Evolutionary conservation across 2,329 filamentous ascomycete species (phyloP).

Genomic region (Achaetomium macrosporum): DNA sequence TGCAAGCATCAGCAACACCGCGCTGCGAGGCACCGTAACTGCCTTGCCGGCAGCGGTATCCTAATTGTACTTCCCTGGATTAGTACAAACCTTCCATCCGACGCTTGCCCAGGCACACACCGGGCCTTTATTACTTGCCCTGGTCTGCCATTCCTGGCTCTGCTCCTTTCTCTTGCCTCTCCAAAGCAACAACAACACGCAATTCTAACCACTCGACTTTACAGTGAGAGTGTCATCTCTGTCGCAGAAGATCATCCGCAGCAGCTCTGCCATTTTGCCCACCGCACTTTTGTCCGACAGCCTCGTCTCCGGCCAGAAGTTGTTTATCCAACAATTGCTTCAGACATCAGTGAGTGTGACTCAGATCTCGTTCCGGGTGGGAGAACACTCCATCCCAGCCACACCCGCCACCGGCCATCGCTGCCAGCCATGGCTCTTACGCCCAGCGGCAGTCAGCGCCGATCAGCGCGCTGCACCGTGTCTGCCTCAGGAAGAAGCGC

Average conservation of each 20-base stretch:
- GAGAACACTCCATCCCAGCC: constrained; percentile 20
- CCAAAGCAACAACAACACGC: constrained; percentile 45
- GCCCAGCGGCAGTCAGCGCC: constrained; percentile 11
- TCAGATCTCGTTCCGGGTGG: constrained; percentile 16
- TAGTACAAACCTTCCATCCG: constrained; percentile 7
- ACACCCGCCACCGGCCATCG: not conserved
- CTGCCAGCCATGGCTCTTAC: constrained; percentile 2
- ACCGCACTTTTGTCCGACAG: constrained; percentile 29
- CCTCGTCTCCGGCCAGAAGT: constrained; percentile 24
- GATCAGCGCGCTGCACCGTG: constrained; percentile 23
- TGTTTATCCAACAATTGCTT: constrained; percentile 24
- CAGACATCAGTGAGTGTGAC: constrained; percentile 25
- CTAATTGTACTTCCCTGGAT: not conserved
- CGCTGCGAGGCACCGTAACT: constrained; percentile 1
- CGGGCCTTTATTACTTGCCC: constrained; percentile 24
- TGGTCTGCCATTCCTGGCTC: constrained; percentile 30
- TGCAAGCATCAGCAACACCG: not conserved
- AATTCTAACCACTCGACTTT: constrained; percentile 37
- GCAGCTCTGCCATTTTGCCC: constrained; percentile 44
- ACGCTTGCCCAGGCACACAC: constrained; percentile 5
- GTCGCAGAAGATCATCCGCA: constrained; percentile 57
- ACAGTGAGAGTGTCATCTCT: constrained; percentile 48
- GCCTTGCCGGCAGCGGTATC: not conserved
- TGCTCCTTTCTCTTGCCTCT: constrained; percentile 32
- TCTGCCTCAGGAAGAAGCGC: constrained; percentile 16